Evolutionary conservation across 2,329 filamentous ascomycete species (phyloP), one percentile per base, ranked within the genome.

Genomic region (Penicillium concentricum): DNA sequence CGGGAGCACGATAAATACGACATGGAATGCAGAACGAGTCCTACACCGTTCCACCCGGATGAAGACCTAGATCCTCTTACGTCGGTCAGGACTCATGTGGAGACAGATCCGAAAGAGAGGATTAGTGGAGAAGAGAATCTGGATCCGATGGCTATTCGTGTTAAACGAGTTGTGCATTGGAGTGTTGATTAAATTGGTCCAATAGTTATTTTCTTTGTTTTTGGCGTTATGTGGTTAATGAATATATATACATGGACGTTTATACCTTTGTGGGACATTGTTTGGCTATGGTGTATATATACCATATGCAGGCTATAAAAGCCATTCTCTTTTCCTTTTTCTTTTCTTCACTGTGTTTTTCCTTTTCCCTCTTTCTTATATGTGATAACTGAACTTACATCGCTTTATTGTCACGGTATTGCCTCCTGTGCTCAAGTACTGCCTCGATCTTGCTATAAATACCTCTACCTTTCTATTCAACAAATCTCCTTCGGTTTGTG

Each of bases 121-220:
- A 26, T 47, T 18, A 53, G 30, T 3, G 15, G 59, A 7, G 48
- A 54, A 5, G 51, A 58, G 7, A 53, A 41, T 37, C 18, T 62
- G 26, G 51, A 54, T n/a, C 55, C 58, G 12, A 58, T 52, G 58
- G 55, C 55, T 15, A 60, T 62, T 45, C 52, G 52, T 5, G 60
- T 62, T 13, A 52, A 62, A 24, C 52, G 44, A 16, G 52, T 56
- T 26, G 58, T 62, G 6, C 58, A 60, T 15, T 61, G 41, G 52
- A 34, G n/a, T 41, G 28, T 54, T 12, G 26, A 52, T 28, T 53
- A 54, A 42, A 42, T 8, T n/a, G 16, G 12, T 8, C 18, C 20
- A 2, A 3, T 15, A 6, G 15, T 1, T 1, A 42, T n/a, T 42
- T 42, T 42, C 22, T n/a, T 42, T 42, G 22, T 26, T 26, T 26